Base-by-base conservation (phyloP, 2,329 filamentous ascomycete species). In the Pseudogymnoascus sp. region DNA sequence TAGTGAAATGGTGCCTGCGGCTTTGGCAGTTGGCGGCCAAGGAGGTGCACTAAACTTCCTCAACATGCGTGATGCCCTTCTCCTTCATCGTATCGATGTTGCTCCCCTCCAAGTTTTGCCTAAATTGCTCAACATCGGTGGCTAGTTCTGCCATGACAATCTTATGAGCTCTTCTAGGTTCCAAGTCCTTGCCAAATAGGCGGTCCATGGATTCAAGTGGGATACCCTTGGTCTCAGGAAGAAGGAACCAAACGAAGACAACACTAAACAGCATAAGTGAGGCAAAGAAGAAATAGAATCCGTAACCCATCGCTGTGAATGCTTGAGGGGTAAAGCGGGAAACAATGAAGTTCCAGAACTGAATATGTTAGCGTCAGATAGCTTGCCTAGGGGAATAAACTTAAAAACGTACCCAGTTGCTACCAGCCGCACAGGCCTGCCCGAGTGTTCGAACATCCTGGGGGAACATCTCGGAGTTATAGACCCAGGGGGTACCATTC, bases 381-480 rank as follows among this genome's bases (percentile, higher is more conserved):
- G n/a, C 14, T 33, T 56, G 50, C 13, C 10, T 16, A 19, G 14
- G 50, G n/a, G 29, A 33, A 29, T 1, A 33, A 56, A 33, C 6
- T 33, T 19, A 56, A n/a, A 56, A 10, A 56, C 50, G 70, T 87
- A 80, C 50, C 88, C 88, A 91, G 74, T 91, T 90, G 74, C 83
- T 87, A 2, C 84, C 84, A 0, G 87, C 84, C 0, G 89, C 89
- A 38, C 81, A 87, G 8, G 89, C 88, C 71, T 91, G 88, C 1
- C 87, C 88, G 0, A 92, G 79, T 0, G 85, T 84, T 61, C 87
- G 81, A 14, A 85, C 84, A 74, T 87, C 87, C 67, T 85, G 82
- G 69, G 88, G 83, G 73, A 91, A 91, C 79, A 92, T 91, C 74
- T 92, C 88, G 0, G 81, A 81, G 77, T 90, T 90, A 70, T 89